These are phyloP conservation scores for Yamadazyma dushanensis DNA, from an alignment of 1,139 yeast species.

Conservation along the genomic window DNA sequence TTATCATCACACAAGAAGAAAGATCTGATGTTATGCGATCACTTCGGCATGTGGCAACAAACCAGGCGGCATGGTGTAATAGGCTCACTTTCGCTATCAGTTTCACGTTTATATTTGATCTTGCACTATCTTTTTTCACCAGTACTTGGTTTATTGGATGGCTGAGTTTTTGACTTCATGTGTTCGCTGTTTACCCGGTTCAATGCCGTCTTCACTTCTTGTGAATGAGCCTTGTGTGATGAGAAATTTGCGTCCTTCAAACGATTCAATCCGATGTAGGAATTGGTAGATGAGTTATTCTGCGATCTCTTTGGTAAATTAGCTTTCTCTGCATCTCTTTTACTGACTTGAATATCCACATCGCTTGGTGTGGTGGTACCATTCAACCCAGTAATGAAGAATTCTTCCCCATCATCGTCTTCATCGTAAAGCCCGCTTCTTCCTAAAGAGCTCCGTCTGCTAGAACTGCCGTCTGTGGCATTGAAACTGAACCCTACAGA, in stretches of 20 bases:
- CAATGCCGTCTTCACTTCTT: conserved; percentile 3
- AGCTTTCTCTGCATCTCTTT: conserved; percentile 12
- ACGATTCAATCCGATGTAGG: conserved; percentile 42
- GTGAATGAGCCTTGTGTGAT: conserved; percentile 7
- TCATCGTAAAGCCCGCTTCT: conserved; percentile 2
- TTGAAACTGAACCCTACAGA: conserved; percentile 2
- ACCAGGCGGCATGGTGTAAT: too few relatives aligned
- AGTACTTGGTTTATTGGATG: too few relatives aligned
- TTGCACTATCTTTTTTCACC: too few relatives aligned
- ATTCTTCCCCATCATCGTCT: conserved; percentile 6
- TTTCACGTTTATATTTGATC: too few relatives aligned
- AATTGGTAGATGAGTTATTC: conserved; percentile 30
- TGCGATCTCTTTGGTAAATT: conserved; percentile 38
- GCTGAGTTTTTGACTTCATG: too few relatives aligned
- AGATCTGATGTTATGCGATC: too few relatives aligned
- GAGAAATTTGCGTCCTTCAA: conserved; percentile 32
- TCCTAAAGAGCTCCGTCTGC: background rate
- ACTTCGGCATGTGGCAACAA: too few relatives aligned
- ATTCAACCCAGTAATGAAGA: background rate
- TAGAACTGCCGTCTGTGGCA: background rate
- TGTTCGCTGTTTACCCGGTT: background rate
- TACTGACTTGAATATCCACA: conserved; percentile 2
- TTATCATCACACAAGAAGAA: too few relatives aligned
- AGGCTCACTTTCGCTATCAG: too few relatives aligned
- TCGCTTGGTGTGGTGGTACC: background rate